phyloP scores from a whole-genome alignment of 345 rosid genomes.

The Rhodomyrtus tomentosa region DNA sequence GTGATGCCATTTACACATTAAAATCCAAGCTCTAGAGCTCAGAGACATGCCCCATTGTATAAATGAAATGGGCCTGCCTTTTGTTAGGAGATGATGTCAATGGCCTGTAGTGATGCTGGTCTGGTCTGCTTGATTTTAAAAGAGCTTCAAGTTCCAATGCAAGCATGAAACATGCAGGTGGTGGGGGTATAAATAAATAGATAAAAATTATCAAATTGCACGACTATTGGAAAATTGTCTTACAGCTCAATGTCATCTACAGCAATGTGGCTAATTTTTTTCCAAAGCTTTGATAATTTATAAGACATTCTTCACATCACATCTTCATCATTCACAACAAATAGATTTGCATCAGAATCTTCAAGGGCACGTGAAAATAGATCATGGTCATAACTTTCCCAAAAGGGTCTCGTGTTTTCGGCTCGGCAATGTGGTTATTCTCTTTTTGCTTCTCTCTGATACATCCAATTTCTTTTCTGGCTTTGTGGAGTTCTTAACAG shows the following conservation, averaged over 20 bases:
- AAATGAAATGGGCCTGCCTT: background rate
- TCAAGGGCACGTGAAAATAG: background rate
- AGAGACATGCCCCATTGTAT: background rate
- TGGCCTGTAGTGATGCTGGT: background rate
- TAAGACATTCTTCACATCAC: background rate
- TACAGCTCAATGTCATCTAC: background rate
- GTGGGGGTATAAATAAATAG: background rate
- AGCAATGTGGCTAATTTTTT: background rate
- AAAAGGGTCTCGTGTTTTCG: background rate
- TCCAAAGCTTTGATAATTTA: background rate
- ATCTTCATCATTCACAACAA: background rate
- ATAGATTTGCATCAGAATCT: background rate
- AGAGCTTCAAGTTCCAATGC: conserved; percentile 7
- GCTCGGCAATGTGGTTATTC: background rate
- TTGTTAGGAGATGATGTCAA: background rate
- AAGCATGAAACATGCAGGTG: background rate
- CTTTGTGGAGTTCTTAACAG: background rate
- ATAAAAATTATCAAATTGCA: background rate
- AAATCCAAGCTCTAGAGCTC: background rate
- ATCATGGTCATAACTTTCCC: background rate
- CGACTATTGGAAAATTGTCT: background rate
- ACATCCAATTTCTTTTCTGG: background rate
- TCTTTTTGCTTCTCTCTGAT: background rate
- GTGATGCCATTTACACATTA: background rate
- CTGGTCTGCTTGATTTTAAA: background rate